Evolutionary conservation across 129 eudicot species (phyloP), one percentile per base, ranked within the genome.

Genomic region (Ambrosia artemisiifolia): DNA sequence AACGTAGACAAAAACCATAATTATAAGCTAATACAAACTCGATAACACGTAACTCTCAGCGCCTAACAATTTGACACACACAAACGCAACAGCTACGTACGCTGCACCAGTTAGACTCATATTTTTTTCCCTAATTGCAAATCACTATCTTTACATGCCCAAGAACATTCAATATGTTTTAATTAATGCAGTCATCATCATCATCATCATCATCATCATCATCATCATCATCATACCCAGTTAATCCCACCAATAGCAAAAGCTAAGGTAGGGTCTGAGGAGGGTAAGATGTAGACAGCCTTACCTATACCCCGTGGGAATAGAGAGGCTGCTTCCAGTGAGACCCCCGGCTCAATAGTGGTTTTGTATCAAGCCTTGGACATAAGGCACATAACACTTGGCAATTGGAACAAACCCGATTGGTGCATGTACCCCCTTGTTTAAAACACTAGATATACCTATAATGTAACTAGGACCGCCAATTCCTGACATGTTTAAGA

Each of bases 1-100:
- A 16, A 79, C 56, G 55, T 67, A 48, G 40, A 33, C 28, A 64
- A 68, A 9, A 62, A 40, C 66, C 9, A 59, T 13, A 47, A 65
- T 16, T 17, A 50, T 61, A 16, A 50, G 60, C 50, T 20, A 70
- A 24, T 3, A 57, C 13, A 8, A 55, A 46, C 44, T 32, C 20
- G 7, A 5, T 47, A 57, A 61, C 43, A 7, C 35, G 17, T 73
- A 24, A 24, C 28, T 10, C 11, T 50, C 36, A 73, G 38, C 6
- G 34, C 35, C 63, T 53, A 36, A 70, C 6, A 70, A 57, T 28
- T 57, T 57, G 16, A 24, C 46, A 65, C 60, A 53, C 34, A 75
- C 47, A 75, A 16, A 20, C 20, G 33, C 40, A 67, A 32, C 40
- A 33, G 36, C 67, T 65, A 10, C 32, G 51, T 49, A 19, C 35